Percentiles rank a stretch among this genome's conserved stretches.
phyloP scores from a whole-genome alignment of 306 rosid genomes.

The Malus fusca region DNA sequence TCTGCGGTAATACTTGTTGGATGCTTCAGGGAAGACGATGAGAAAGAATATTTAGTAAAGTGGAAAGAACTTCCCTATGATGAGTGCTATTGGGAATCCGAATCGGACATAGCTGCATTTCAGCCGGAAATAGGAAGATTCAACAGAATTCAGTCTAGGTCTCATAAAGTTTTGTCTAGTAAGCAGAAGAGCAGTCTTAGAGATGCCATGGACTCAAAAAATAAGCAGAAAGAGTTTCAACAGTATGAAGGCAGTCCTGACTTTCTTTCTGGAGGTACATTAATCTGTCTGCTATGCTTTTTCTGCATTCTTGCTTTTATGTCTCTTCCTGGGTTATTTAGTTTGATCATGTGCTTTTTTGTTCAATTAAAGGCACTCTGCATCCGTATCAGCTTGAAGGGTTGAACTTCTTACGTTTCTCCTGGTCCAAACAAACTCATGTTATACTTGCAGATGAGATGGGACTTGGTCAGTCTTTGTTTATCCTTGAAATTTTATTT shows the following conservation, averaged over 20 bases:
- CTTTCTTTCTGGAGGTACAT: slow-evolving; percentile 73
- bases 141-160: slow-evolving; percentile 60
- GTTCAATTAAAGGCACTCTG: slow-evolving; percentile 55
- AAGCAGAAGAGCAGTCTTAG: slow-evolving; percentile 52
- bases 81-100: slow-evolving; percentile 93
- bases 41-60: slow-evolving; percentile 81
- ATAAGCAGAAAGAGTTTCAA: slow-evolving; percentile 85
- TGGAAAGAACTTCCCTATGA: slow-evolving; percentile 97
- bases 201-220: slow-evolving; percentile 53
- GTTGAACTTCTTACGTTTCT: slow-evolving; percentile 85
- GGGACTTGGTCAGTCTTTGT: slow-evolving; percentile 80
- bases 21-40: slow-evolving; percentile 67
- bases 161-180: slow-evolving; percentile 40
- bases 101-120: slow-evolving; percentile 84
- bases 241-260: slow-evolving; percentile 79
- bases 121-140: slow-evolving; percentile 89
- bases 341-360: slow-evolving; percentile 24
- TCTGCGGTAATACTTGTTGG: not conserved
- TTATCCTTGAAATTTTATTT: slow-evolving; percentile 8
- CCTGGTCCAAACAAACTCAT: slow-evolving; percentile 99
- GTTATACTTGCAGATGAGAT: slow-evolving; percentile 99
- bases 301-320: slow-evolving; percentile 14
- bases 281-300: slow-evolving; percentile 11
- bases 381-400: slow-evolving; percentile 99
- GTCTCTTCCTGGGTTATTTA: not conserved